phyloP scores from a whole-genome alignment of 768 basidiomycete genomes.

The Cytidiella melzeri region DNA sequence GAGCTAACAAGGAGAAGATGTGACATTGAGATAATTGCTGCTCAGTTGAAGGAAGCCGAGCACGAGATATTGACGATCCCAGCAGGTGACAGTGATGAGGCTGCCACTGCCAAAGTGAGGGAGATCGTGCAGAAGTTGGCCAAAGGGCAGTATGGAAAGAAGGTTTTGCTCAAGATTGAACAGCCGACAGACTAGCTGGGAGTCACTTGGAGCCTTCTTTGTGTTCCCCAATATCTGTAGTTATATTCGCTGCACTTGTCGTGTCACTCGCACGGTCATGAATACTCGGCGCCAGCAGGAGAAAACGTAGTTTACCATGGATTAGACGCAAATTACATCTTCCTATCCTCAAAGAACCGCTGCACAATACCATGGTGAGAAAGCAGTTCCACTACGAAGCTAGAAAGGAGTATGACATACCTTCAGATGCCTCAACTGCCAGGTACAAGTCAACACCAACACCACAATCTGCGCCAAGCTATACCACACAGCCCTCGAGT shows the following conservation, averaged over 20 bases:
- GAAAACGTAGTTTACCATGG: slow-evolving; percentile 1
- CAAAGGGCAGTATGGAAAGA: slow-evolving; percentile 40
- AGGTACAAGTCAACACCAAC: slow-evolving; percentile 77
- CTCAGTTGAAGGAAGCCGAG: slow-evolving; percentile 59
- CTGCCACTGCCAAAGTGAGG: slow-evolving; percentile 29
- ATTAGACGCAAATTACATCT: slow-evolving; percentile 49
- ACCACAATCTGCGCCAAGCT: slow-evolving; percentile 83
- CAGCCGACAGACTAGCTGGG: slow-evolving; percentile 5
- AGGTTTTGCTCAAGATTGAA: slow-evolving; percentile 39
- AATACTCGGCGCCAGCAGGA: no score
- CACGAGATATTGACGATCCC: slow-evolving; percentile 61
- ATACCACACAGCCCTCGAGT: slow-evolving; percentile 94
- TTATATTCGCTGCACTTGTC: no score
- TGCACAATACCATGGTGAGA: slow-evolving; percentile 21
- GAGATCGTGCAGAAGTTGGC: slow-evolving; percentile 29
- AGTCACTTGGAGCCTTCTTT: no score
- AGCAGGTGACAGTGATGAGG: slow-evolving; percentile 31
- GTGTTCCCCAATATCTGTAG: no score
- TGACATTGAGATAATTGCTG: neutral
- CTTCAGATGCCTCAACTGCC: slow-evolving; percentile 92
- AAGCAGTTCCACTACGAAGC: neutral
- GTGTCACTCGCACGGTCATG: no score
- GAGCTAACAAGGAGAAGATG: neutral
- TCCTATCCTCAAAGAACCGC: slow-evolving; percentile 86
- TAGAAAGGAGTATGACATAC: slow-evolving; percentile 35